Base-by-base conservation (phyloP, 306 rosid genomes). In the Morella rubra region DNA sequence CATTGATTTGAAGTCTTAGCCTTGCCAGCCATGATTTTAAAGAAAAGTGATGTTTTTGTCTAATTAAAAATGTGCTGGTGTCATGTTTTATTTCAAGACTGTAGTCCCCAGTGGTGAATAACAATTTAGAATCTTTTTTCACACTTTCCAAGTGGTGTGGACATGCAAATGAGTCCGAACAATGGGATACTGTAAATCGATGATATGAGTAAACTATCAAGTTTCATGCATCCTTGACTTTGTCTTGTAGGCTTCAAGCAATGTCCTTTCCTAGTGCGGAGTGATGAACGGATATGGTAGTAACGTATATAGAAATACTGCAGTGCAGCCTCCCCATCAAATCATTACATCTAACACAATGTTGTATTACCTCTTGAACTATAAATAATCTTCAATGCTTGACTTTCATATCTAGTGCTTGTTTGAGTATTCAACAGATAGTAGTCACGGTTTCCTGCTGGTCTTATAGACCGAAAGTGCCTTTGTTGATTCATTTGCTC, bases 391-490 rank as follows among this genome's bases (percentile, higher is more conserved):
- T 66, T 15, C 50, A 66, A 66, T 4, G 11, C 10, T 65, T 6
- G 4, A 42, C 49, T 65, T 42, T 65, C 71, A 16, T 41, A 4
- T 41, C 19, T 41, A 11, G 40, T 12, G 69, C 22, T 15, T 7
- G 45, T 37, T 10, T 19, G 15, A 7, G 71, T 8, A 65, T 19
- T 65, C 15, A 4, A 65, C 50, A 7, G 1, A 22, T 54, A 59
- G 71, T 54, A 5, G 45, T 76, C 56, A 42, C 74, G 59, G 75
- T 50, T 71, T 75, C 72, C 75, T 53, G 50, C 32, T 32, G 71
- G 50, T 42, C 51, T 4, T 4, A 8, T 66, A 27, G 47, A 5
- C 27, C 24, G 42, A 42, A 8, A 66, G 42, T 42, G 24, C 24
- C 44, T 32, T 22, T 42, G 71, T 66, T 41, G n/a, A 66, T 66